A percentile compares a stretch with the other conserved stretches of the same genome.
phyloP scores from a whole-genome alignment of 2,329 filamentous ascomycete species.

The Diaporthe helianthi region DNA sequence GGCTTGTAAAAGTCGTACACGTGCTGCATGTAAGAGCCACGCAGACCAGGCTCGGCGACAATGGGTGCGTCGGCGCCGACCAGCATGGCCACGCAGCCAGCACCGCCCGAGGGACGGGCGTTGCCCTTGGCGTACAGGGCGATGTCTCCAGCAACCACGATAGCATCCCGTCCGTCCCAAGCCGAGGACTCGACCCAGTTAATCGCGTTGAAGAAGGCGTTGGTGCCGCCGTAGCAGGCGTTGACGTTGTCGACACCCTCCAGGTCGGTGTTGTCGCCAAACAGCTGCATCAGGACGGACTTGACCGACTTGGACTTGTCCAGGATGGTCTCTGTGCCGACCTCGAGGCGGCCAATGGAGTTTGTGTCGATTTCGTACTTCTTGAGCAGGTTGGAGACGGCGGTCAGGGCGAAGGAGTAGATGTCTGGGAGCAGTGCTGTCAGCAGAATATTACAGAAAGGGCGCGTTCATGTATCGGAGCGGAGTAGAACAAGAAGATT shows the following conservation, averaged over 20 bases:
- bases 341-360: conserved; percentile 81
- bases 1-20: conserved; percentile 93
- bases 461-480: no score
- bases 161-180: conserved; percentile 84
- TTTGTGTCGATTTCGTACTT: conserved; percentile 85
- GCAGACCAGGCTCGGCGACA: conserved; percentile 78
- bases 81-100: conserved; percentile 79
- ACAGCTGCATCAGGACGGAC: conserved; percentile 86
- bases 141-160: conserved; percentile 83
- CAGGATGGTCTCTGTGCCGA: conserved; percentile 84
- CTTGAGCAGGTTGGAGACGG: conserved; percentile 76
- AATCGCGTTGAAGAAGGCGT: conserved; percentile 81
- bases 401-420: conserved; percentile 85
- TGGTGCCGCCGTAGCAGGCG: conserved; percentile 87
- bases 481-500: not conserved
- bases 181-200: conserved; percentile 89
- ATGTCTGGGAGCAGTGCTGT: conserved; percentile 66
- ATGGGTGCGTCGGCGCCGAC: conserved; percentile 80
- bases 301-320: conserved; percentile 94
- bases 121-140: conserved; percentile 85
- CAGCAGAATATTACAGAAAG: not conserved
- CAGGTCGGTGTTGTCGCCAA: conserved; percentile 82
- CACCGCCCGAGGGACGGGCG: conserved; percentile 81
- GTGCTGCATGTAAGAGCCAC: conserved; percentile 82
- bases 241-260: conserved; percentile 86